These are phyloP conservation scores for Nitzschia inconspicua DNA, from an alignment of 108 stramenopile species.

Conservation along the genomic window DNA sequence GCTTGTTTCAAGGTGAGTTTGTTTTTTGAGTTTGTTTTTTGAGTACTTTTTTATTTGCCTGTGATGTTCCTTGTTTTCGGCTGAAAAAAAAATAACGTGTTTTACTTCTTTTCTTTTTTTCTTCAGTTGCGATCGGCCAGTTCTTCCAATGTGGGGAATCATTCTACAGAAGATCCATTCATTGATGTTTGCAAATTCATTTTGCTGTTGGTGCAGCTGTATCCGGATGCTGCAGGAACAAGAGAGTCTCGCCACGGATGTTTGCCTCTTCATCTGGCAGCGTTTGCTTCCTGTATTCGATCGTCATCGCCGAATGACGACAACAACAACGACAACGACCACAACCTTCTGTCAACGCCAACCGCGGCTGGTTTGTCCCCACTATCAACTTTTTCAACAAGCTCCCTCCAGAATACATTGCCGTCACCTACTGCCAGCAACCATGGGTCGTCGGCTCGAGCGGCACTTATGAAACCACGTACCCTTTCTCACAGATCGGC, in stretches of 20 bases:
- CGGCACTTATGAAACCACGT: not conserved
- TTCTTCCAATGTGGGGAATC: too few species aligned
- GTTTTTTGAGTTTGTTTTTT: not conserved
- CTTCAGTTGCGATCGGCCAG: too few species aligned
- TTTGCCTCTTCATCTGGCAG: slow-evolving; percentile 80
- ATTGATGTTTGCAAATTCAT: slow-evolving; percentile 79
- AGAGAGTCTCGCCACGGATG: slow-evolving; percentile 88
- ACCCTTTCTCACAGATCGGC: slow-evolving; percentile 26
- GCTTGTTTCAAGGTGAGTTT: slow-evolving; percentile 85
- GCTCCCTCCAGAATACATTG: not conserved
- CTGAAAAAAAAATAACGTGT: too few species aligned
- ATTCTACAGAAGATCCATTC: slow-evolving; percentile 67
- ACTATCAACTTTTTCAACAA: slow-evolving; percentile 3
- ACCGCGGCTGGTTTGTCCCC: slow-evolving; percentile 1
- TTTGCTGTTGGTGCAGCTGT: slow-evolving; percentile 51
- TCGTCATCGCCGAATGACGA: not conserved
- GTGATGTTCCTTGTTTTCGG: too few species aligned
- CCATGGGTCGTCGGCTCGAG: not conserved
- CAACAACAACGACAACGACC: not conserved
- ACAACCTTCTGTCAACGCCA: not conserved
- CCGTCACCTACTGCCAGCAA: not conserved
- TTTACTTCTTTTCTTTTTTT: too few species aligned
- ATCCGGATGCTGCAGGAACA: slow-evolving; percentile 74
- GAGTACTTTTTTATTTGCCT: not conserved
- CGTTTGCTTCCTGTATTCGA: slow-evolving; percentile 71